A percentile compares a stretch with the other conserved stretches of the same genome.
Conservation (phyloP, 2,329 filamentous ascomycete species). For the Massarina eburnea region DNA sequence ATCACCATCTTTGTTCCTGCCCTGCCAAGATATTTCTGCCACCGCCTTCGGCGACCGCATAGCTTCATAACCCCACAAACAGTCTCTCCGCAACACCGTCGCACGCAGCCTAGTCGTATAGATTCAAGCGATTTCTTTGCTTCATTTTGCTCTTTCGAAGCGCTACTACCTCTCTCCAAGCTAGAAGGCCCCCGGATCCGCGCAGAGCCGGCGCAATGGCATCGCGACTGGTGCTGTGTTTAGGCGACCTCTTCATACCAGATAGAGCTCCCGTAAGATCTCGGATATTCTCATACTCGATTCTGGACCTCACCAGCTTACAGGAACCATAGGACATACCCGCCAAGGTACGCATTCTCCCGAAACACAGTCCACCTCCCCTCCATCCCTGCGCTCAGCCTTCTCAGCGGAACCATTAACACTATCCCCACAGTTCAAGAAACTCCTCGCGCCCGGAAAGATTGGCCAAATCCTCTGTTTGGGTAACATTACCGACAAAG, state of each 20-base stretch:
- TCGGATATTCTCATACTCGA: constrained; percentile 3
- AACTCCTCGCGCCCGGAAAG: constrained; percentile 60
- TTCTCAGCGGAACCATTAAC: constrained; percentile 2
- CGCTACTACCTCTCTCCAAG: not conserved
- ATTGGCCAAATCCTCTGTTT: constrained; percentile 61
- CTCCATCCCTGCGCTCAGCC: not conserved
- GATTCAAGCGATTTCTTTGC: not conserved
- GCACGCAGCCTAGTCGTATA: not conserved
- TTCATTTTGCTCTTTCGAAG: not conserved
- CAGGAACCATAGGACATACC: constrained; percentile 45
- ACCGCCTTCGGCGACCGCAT: constrained; percentile 13
- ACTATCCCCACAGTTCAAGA: constrained; percentile 47
- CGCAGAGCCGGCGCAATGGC: constrained; percentile 35
- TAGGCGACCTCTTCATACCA: constrained; percentile 48
- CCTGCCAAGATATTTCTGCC: constrained; percentile 7
- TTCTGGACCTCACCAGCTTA: constrained; percentile 40
- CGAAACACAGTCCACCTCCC: not conserved
- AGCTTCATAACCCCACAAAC: constrained; percentile 5
- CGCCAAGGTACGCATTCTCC: constrained; percentile 37
- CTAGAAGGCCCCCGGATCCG: not conserved
- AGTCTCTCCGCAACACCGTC: not conserved
- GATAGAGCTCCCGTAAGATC: constrained; percentile 44
- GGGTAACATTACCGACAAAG: constrained; percentile 60
- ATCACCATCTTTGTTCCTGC: not conserved
- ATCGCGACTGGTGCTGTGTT: constrained; percentile 45